Evolutionary conservation across 1,284 basidiomycete species (phyloP).

Genomic region (Trametes polyzona): DNA sequence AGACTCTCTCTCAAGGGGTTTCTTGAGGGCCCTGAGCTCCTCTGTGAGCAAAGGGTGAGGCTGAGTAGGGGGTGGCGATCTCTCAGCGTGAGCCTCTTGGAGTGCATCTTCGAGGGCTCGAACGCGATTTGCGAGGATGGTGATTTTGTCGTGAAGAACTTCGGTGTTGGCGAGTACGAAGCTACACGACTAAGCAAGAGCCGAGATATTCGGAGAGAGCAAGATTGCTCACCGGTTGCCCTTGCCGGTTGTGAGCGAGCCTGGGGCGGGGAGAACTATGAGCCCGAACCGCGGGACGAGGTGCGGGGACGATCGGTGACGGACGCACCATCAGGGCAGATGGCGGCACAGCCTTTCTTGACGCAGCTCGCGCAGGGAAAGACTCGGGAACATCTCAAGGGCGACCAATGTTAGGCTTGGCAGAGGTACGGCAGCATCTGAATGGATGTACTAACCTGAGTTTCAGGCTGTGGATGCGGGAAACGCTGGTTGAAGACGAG

Average conservation of each 20-base stretch:
- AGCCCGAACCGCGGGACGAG: neutral
- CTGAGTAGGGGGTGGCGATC: constrained; percentile 48
- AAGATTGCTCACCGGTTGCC: constrained; percentile 62
- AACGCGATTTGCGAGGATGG: constrained; percentile 58
- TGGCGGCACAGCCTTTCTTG: constrained; percentile 67
- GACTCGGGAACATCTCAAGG: constrained; percentile 57
- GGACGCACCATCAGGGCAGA: constrained; percentile 60
- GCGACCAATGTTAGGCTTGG: constrained; percentile 14
- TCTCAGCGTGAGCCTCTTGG: constrained; percentile 49
- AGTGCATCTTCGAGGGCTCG: constrained; percentile 69
- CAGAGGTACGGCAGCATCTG: constrained; percentile 10
- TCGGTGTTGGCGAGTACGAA: constrained; percentile 74
- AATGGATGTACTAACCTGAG: constrained; percentile 55
- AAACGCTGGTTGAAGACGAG: constrained; percentile 12
- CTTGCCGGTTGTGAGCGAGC: constrained; percentile 72
- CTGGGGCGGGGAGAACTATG: constrained; percentile 37
- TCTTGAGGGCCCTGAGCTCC: constrained; percentile 64
- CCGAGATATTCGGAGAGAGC: constrained; percentile 4
- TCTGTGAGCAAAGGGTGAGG: constrained; percentile 60
- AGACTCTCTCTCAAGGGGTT: constrained; percentile 56
- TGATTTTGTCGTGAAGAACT: constrained; percentile 68
- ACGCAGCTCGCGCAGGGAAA: constrained; percentile 72
- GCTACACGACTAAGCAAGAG: constrained; percentile 37
- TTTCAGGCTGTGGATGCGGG: constrained; percentile 50
- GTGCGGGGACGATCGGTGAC: neutral